phyloP scores from a whole-genome alignment of 108 stramenopile species.

The Skeletonema tropicum region DNA sequence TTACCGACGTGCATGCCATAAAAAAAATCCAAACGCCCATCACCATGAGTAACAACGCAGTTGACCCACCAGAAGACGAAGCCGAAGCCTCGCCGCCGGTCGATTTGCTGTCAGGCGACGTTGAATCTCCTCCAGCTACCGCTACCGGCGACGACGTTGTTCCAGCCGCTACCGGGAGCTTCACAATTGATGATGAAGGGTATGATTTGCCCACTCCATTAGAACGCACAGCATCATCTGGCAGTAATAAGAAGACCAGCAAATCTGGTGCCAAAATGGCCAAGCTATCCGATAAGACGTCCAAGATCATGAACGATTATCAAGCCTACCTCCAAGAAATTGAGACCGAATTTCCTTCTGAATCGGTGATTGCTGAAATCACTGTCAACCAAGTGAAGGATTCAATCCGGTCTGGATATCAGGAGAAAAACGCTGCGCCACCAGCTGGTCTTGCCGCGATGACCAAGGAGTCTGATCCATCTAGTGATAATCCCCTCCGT shows the following conservation, averaged over 20 bases:
- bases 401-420: not conserved
- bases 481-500: not conserved
- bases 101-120: not conserved
- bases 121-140: not conserved
- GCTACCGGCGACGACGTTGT: no score
- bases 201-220: not conserved
- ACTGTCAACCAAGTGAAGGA: not conserved
- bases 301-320: conserved; percentile 17
- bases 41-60: not conserved
- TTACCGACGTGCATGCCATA: no score
- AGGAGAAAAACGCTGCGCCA: not conserved
- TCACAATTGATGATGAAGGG: not conserved
- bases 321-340: conserved; percentile 15
- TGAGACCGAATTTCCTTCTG: not conserved
- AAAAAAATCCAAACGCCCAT: no score
- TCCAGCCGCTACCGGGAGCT: not conserved
- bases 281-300: conserved; percentile 16
- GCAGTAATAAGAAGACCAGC: not conserved
- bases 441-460: not conserved
- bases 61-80: not conserved
- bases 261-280: conserved; percentile 4
- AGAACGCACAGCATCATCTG: not conserved
- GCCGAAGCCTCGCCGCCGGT: not conserved
- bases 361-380: not conserved
- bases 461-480: not conserved